These are phyloP conservation scores for Cystofilobasidium ferigula DNA, from an alignment of 768 basidiomycete species.

Conservation along the genomic window DNA sequence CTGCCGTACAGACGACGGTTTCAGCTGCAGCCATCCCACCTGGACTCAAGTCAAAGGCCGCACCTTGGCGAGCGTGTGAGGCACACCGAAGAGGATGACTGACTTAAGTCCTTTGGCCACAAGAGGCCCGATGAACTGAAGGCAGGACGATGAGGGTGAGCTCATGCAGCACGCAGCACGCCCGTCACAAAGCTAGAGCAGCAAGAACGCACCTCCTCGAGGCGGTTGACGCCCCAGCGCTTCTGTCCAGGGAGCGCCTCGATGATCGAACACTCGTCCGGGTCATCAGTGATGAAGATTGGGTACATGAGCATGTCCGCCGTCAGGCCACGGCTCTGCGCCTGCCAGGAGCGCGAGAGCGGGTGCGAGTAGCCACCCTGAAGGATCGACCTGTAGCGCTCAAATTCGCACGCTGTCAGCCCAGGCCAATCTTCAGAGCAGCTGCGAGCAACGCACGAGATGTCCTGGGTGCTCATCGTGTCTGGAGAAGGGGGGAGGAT, in stretches of 20 bases:
- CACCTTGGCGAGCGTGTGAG: conserved; percentile 67
- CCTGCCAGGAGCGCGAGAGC: conserved; percentile 76
- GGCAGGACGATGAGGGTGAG: not conserved
- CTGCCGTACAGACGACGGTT: conserved; percentile 45
- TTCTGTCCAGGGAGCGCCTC: conserved; percentile 70
- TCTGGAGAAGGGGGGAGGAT: not conserved
- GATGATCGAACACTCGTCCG: conserved; percentile 69
- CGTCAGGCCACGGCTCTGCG: conserved; percentile 46
- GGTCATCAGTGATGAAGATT: conserved; percentile 93
- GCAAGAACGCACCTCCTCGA: conserved; percentile 45
- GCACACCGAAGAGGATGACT: conserved; percentile 91
- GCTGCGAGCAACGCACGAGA: not conserved
- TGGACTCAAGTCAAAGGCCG: no score
- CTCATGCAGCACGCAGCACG: not conserved
- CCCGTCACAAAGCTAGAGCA: not conserved
- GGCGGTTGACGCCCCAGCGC: conserved; percentile 86
- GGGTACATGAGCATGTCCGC: conserved; percentile 93
- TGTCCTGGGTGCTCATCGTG: conserved; percentile 5
- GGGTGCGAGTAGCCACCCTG: conserved; percentile 91
- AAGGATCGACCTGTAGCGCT: conserved; percentile 33
- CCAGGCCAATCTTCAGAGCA: not conserved
- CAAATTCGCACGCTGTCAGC: no score
- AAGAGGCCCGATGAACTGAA: conserved; percentile 64
- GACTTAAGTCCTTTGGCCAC: conserved; percentile 80
- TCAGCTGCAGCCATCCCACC: no score